Base-by-base conservation (phyloP, 2,329 filamentous ascomycete species). In the Keithomyces neogunnii region DNA sequence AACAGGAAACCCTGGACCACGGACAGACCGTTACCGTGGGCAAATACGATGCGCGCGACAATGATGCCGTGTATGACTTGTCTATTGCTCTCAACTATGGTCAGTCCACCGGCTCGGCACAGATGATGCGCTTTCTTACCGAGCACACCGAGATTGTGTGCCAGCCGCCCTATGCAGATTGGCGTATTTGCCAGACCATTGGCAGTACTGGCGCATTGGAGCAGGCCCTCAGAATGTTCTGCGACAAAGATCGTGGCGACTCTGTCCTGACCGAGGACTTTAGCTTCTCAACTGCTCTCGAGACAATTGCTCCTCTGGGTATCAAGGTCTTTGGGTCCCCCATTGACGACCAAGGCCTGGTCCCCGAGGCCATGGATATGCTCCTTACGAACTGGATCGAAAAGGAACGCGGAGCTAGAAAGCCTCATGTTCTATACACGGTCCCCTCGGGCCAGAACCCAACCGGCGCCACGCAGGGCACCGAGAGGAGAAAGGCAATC, bases 61-160 rank as follows among this genome's bases (percentile, higher is more conserved):
- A 78, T 26, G 61, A 64, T 26, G 67, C 66, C 44, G 63, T 61
- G 7, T 80, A 80, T 59, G 93, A 99, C 70, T 80, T 99, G 48
- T 82, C 88, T 45, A 89, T 95, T 55, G 87, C 87, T 1, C 84
- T 96, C 66, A 97, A 99, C 71, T 99, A 99, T 66, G 89, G 88
- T 35, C 90, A 96, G 70, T 85, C 90, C 7, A 83, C 83, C 19
- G 93, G 93, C 19, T 82, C 89, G 9, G 86, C 89, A 3, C 93
- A 96, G 70, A 76, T 99, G 67, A 73, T 96, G 56, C 84, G 93
- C 54, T 97, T 88, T 72, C 77, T 97, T 48, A 95, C 91, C 0
- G 93, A 99, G 73, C 93, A 97, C 70, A 95, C 91, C 0, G 92
- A 99, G 70, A 82, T 97, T 51, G 83, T 96, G 13, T 88, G 89